Base-by-base conservation (phyloP, 1,284 basidiomycete species). In the Ceratorhiza oryzae-sativae region DNA sequence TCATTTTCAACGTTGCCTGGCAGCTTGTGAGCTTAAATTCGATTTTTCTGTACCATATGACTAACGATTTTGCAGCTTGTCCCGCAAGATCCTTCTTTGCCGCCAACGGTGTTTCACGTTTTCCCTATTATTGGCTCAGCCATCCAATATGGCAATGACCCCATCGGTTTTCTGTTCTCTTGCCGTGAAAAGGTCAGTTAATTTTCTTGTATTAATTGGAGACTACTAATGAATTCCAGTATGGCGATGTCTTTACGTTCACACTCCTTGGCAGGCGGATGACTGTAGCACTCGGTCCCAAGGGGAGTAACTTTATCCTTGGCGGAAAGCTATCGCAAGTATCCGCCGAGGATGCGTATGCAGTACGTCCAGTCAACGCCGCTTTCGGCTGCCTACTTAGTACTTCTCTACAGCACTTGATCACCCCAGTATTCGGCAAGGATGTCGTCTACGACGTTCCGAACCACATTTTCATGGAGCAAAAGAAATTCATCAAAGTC, bases 371-470 rank as follows among this genome's bases (percentile, higher is more conserved):
- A 9, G 20, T 13, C 46, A 15, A 5, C 27, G 12, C 15, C 27
- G 34, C 13, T 15, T 46, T 39, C 41, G n/a, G 75, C 51, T 45
- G 3, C 15, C n/a, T 4, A 45, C 42, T 45, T 3, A 13, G 58
- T 15, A 63, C 53, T 20, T 60, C 58, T 55, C 88, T 83, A 18
- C 75, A 95, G 92, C 91, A 93, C 78, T 82, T 96, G 58, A 96
- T 94, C 0, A 95, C 93, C 0, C 94, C 94, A 3, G 88, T 96
- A 23, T 99, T 99, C 77, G 97, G 97, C 70, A 95, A 95, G 79
- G 95, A 95, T 68, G 97, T 99, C 55, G 97, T 98, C 3, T 99
- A 99, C 81, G 97, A 98, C 79, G 90, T 95, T 71, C 97, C 97
- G 34, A 99, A 99, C 80, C 91, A 95, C 71, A 85, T 94, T 65